Conservation (phyloP, 2,329 filamentous ascomycete species). For the Myrmaecium sp. region DNA sequence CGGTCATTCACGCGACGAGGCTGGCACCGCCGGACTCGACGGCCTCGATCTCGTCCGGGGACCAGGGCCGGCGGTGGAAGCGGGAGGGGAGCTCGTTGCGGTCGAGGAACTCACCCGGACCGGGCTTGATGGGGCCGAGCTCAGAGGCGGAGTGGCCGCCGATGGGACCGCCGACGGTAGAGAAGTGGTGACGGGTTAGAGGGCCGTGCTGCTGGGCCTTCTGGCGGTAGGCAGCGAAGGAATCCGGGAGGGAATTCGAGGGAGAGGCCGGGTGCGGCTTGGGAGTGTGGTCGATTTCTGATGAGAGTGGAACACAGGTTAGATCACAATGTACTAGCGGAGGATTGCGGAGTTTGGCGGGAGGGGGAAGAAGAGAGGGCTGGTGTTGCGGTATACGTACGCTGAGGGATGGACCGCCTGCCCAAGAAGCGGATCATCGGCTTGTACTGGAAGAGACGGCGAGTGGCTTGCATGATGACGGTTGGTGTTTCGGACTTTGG, state of each 20-base stretch:
- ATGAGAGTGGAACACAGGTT: constrained; percentile 4
- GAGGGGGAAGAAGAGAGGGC: constrained; percentile 1
- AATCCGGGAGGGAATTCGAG: constrained; percentile 44
- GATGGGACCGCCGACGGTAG: constrained; percentile 23
- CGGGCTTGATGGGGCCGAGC: constrained; percentile 55
- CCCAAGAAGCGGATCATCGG: constrained; percentile 35
- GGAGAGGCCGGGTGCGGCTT: constrained; percentile 58
- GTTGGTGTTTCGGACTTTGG: too few relatives aligned
- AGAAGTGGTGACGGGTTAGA: constrained; percentile 26
- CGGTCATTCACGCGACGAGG: constrained; percentile 29
- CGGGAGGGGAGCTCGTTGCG: constrained; percentile 70
- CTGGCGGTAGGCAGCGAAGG: constrained; percentile 62
- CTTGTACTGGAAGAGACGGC: constrained; percentile 28
- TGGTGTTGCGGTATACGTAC: constrained; percentile 15
- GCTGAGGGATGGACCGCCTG: constrained; percentile 27
- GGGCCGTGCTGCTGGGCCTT: constrained; percentile 65
- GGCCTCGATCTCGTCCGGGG: constrained; percentile 77
- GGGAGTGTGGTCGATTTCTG: constrained; percentile 60
- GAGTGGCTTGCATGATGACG: constrained; percentile 30
- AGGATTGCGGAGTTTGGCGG: constrained; percentile 4
- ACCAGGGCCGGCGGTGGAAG: constrained; percentile 63
- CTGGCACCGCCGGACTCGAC: constrained; percentile 85
- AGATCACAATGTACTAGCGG: constrained; percentile 4
- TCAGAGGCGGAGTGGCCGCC: constrained; percentile 50
- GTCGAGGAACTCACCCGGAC: constrained; percentile 69